phyloP scores from a whole-genome alignment of 2,329 filamentous ascomycete species.

The Botrytis galanthina region DNA sequence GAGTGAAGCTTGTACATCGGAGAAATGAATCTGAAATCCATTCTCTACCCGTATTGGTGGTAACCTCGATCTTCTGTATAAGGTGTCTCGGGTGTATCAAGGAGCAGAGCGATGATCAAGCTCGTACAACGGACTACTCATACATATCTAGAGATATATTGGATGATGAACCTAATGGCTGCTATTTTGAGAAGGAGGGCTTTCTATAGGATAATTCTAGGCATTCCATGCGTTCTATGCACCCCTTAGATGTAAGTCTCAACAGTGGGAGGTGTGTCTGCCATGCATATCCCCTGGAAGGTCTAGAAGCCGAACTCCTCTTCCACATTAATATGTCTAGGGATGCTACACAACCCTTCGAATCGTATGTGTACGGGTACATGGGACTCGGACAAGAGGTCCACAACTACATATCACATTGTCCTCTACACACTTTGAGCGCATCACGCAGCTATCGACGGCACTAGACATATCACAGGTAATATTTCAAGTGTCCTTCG shows the following conservation, averaged over 20 bases:
- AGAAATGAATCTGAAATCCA: background rate
- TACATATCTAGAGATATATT: background rate
- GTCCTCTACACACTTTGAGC: background rate
- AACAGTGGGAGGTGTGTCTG: background rate
- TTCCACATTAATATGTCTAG: background rate
- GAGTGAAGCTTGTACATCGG: background rate
- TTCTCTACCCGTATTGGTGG: background rate
- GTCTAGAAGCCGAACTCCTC: conserved; percentile 1
- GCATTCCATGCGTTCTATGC: conserved; percentile 6
- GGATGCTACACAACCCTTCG: background rate
- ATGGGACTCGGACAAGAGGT: background rate
- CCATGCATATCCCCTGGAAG: background rate
- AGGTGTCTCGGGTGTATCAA: background rate
- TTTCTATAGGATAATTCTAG: background rate
- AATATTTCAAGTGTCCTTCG: background rate
- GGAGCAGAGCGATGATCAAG: background rate
- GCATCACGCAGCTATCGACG: background rate
- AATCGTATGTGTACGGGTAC: background rate
- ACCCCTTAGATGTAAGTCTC: background rate
- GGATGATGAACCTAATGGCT: background rate
- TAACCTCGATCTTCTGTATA: background rate
- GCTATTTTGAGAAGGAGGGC: background rate
- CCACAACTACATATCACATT: background rate
- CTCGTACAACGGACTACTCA: background rate
- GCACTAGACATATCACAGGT: background rate